These are phyloP conservation scores for Acorus gramineus DNA, from an alignment of 106 monocot genomes.

Conservation along the genomic window DNA sequence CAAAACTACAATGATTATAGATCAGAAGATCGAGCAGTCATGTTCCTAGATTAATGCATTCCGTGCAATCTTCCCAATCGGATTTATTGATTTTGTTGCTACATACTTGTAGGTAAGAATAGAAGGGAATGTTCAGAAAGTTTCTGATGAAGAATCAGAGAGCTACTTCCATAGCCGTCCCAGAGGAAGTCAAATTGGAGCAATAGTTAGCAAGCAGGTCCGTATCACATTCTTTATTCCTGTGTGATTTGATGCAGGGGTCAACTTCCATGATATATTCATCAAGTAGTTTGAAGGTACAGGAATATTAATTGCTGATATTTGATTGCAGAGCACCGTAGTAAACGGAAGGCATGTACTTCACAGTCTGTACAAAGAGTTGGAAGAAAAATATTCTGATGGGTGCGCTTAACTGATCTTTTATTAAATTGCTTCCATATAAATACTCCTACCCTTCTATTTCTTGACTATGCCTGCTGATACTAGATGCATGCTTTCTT, in stretches of 20 bases:
- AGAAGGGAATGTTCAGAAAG: constrained; percentile 71
- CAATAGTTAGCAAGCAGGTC: constrained; percentile 79
- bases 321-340: constrained; percentile 47
- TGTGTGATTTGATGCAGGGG: background rate
- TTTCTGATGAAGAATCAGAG: constrained; percentile 81
- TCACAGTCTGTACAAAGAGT: constrained; percentile 35
- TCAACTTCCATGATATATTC: no score
- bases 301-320: background rate
- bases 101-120: constrained; percentile 62
- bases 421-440: background rate
- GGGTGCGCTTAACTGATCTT: constrained; percentile 47
- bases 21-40: no score
- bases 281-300: no score
- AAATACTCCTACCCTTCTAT: background rate
- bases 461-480: no score
- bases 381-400: constrained; percentile 64
- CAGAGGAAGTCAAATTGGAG: constrained; percentile 92
- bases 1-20: no score
- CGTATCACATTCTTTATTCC: constrained; percentile 2
- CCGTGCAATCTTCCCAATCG: no score
- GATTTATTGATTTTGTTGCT: no score
- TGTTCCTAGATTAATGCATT: no score
- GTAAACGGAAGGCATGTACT: constrained; percentile 65
- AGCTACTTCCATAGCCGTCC: constrained; percentile 88
- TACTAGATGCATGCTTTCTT: no score